Evolutionary conservation across 192 early-diverging fungal species (phyloP), one percentile per base, ranked within the genome.

Genomic region (Paraglomus brasilianum): DNA sequence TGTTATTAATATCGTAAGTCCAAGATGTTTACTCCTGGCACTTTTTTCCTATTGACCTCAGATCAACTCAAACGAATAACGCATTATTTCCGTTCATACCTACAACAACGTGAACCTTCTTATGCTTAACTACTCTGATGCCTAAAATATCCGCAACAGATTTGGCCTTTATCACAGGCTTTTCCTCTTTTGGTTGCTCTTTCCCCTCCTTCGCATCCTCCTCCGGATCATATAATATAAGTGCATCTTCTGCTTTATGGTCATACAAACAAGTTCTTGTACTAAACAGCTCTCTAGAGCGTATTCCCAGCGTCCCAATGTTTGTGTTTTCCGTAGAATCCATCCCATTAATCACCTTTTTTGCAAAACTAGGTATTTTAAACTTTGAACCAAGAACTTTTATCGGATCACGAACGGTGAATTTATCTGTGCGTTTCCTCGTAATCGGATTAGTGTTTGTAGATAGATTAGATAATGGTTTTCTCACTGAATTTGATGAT

Each of bases 191-290:
- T 4, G 39, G 24, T 39, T 66, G 73, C 0, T 60, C n/a, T 52
- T 63, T 59, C 10, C 65, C 48, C 42, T 70, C 69, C 45, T 75
- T 30, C 30, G 3, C 69, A 11, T 72, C 75, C 64, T 81, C 74
- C 1, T 75, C 78, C 22, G 95, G 95, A 53, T 88, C 83, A 78
- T 91, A 95, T 8, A 98, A 72, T 8, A 98, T 84, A 41, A 98
- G 83, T 0, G 97, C 92, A 22, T 86, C 89, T 51, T 90, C 88
- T 7, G 85, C 85, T 10, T 88, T 89, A 11, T 92, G 93, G 55
- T 95, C 94, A 66, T 96, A 87, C 19, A 91, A 80, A 30, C 30
- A 30, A 5, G 91, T 86, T 8, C 87, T 86, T 36, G 70, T 83
- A 74, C 64, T 22, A 83, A 60, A 2, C 51, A 44, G 30, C 30